Percentiles rank a stretch among this genome's conserved stretches.
These are phyloP conservation scores for Yamadazyma akitaensis DNA, from an alignment of 805 yeast species.

Conservation along the genomic window DNA sequence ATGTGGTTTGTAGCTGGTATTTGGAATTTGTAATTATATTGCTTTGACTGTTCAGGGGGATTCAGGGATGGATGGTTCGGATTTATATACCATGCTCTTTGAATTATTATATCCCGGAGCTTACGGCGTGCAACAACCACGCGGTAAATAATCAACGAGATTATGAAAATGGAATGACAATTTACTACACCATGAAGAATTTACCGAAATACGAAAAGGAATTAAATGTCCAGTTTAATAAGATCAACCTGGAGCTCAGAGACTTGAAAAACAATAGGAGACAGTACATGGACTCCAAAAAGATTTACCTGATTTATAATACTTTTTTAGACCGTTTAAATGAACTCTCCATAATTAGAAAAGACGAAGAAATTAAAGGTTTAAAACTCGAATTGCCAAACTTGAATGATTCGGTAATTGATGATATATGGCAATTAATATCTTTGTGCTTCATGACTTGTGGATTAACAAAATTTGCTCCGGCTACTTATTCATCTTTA, in stretches of 20 bases:
- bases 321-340: constrained; percentile 53
- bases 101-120: background rate
- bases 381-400: constrained; percentile 40
- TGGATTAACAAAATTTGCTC: constrained; percentile 85
- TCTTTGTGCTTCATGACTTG: constrained; percentile 88
- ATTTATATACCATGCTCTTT: too few species aligned
- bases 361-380: constrained; percentile 41
- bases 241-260: constrained; percentile 26
- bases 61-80: too few species aligned
- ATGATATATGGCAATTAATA: constrained; percentile 85
- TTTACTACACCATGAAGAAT: constrained; percentile 8
- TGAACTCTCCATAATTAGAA: constrained; percentile 52
- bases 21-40: too few species aligned
- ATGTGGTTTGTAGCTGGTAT: too few species aligned
- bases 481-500: constrained; percentile 89
- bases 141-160: constrained; percentile 2
- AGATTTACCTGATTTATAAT: constrained; percentile 59
- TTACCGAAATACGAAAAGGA: constrained; percentile 38
- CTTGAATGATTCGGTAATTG: constrained; percentile 69
- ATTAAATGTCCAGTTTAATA: constrained; percentile 25
- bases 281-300: constrained; percentile 64
- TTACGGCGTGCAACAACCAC: constrained; percentile 4
- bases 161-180: constrained; percentile 7
- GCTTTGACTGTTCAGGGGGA: too few species aligned
- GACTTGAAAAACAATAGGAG: constrained; percentile 58